Evolutionary conservation across 441 rosid genomes (phyloP), one percentile per base, ranked within the genome.

Genomic region (Croton setiger): DNA sequence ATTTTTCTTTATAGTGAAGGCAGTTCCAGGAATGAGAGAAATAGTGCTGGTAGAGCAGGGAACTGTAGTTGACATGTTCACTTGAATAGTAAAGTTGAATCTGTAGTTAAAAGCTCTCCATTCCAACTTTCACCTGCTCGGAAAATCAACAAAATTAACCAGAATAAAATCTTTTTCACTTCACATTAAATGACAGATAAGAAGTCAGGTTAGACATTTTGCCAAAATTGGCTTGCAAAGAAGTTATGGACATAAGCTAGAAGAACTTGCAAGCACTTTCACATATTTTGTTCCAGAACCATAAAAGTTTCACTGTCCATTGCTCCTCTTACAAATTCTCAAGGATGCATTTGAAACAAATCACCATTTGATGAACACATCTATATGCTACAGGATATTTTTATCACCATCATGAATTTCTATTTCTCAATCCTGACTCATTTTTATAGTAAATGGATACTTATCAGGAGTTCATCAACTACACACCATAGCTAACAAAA

Each of bases 31-130:
- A 76, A 89, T 72, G 63, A 87, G 88, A 69, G 83, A 76, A 47
- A 85, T 64, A 71, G 75, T 88, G 84, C 77, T 82, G 12, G 82
- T 69, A 39, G 95, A 85, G 75, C 85, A 84, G 37, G 87, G 88
- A 60, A 79, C 78, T 21, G 79, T 71, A 2, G 86, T 85, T 48
- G 82, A 81, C 98, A 94, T 92, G 64, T 70, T 82, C 71, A 47
- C 64, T 76, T 45, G 72, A 71, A 37, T 62, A 41, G 74, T 39
- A 59, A 51, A 69, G 67, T 68, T 49, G 51, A 64, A 52, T 52
- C 65, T 45, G 51, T 69, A 33, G 53, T 67, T 75, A 73, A 66
- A 69, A 72, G 64, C 55, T 59, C 61, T 62, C 76, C 82, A 78
- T 76, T 65, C 67, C 82, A 52, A 70, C 68, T 67, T 76, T 74